Conservation (phyloP, 257 asterid species). For the Solanum lycopersicoides region DNA sequence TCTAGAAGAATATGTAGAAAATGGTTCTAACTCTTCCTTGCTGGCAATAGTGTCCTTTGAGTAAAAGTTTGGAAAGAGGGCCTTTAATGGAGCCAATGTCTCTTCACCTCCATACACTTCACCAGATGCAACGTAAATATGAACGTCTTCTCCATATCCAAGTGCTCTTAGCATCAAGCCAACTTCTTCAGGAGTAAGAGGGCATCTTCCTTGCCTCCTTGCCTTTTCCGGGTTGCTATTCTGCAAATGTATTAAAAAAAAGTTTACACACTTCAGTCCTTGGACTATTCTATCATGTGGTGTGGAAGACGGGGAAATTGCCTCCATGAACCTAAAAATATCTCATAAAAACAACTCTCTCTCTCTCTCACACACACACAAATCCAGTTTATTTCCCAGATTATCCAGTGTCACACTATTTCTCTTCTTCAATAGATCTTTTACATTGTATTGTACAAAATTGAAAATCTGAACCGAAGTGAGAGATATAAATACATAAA, state of each 20-base stretch:
- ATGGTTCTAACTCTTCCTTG: constrained; percentile 60
- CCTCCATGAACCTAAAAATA: neutral
- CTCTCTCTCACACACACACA: neutral
- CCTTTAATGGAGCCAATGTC: constrained; percentile 85
- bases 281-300: neutral
- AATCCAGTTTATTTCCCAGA: neutral
- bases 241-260: constrained; percentile 37
- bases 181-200: constrained; percentile 95
- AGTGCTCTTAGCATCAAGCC: constrained; percentile 92
- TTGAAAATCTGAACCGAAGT: neutral
- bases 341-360: neutral
- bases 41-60: constrained; percentile 78
- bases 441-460: neutral
- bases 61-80: constrained; percentile 83
- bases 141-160: constrained; percentile 73
- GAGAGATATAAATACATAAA: neutral
- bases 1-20: constrained; percentile 82
- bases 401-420: neutral
- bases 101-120: constrained; percentile 94
- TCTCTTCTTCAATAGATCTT: neutral
- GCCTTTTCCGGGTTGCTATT: constrained; percentile 74
- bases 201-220: constrained; percentile 96
- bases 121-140: constrained; percentile 95
- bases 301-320: neutral
- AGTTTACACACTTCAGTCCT: constrained; percentile 2